Percentiles rank a stretch among this genome's conserved stretches.
Evolutionary conservation across 1,139 yeast species (phyloP).

Genomic region (Candida dubliniensis): DNA sequence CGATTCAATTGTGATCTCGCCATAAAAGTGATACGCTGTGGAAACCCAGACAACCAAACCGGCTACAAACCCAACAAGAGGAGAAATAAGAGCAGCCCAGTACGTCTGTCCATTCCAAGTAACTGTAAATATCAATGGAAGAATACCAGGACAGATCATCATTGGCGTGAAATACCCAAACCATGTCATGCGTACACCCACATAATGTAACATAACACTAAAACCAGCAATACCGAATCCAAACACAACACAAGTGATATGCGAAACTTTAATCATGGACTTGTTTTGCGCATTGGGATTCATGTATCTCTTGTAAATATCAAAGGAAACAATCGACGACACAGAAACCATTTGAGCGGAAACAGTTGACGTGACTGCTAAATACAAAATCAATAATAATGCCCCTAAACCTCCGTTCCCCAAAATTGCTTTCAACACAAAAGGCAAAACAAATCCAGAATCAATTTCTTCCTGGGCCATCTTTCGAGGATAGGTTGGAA

Average conservation of each 20-base stretch:
- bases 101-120: conserved; percentile 33
- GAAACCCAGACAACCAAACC: conserved; percentile 28
- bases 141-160: conserved; percentile 36
- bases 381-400: conserved; percentile 25
- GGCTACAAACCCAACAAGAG: conserved; percentile 23
- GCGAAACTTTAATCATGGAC: conserved; percentile 29
- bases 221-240: conserved; percentile 32
- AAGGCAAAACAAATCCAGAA: conserved; percentile 31
- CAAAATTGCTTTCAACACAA: conserved; percentile 25
- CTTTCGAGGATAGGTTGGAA: conserved; percentile 32
- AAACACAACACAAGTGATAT: conserved; percentile 28
- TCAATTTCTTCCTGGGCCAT: conserved; percentile 26
- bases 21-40: conserved; percentile 26
- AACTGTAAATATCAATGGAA: conserved; percentile 33
- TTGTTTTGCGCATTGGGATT: conserved; percentile 26
- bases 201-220: conserved; percentile 32
- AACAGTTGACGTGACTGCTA: conserved; percentile 34
- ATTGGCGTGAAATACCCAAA: conserved; percentile 34
- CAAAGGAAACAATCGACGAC: conserved; percentile 31
- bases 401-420: conserved; percentile 33
- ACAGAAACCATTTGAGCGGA: conserved; percentile 35
- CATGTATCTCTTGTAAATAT: conserved; percentile 30
- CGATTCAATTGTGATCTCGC: conserved; percentile 23
- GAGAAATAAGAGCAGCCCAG: conserved; percentile 28
- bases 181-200: conserved; percentile 36